Conservation (phyloP, 257 asterid genomes). For the Voacanga thouarsii region DNA sequence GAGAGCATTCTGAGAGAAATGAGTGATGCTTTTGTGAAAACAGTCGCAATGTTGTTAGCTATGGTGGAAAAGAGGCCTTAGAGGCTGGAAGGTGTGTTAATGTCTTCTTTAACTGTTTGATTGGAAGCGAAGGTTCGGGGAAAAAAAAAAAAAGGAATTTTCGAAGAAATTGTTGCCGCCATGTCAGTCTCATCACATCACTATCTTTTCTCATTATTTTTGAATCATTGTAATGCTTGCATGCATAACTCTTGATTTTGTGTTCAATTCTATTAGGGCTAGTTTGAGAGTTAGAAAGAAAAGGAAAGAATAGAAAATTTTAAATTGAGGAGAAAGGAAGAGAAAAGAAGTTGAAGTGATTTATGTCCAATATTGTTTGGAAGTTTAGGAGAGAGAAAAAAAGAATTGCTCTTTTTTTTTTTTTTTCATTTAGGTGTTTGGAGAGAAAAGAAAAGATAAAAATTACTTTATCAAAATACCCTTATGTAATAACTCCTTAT, state of each 20-base stretch:
- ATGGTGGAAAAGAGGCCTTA: slow-evolving; percentile 78
- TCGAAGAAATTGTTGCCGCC: slow-evolving; percentile 81
- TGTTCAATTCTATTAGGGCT: slow-evolving; percentile 47
- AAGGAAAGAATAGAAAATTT: no score
- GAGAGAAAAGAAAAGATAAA: no score
- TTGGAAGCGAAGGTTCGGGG: slow-evolving; percentile 93
- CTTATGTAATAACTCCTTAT: no score
- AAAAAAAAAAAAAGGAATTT: slow-evolving; percentile 71
- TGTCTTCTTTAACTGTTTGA: slow-evolving; percentile 78
- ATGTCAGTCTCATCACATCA: slow-evolving; percentile 40
- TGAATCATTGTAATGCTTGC: slow-evolving; percentile 11
- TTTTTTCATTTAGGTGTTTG: no score
- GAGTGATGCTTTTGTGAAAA: slow-evolving; percentile 52
- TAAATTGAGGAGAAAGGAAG: no score
- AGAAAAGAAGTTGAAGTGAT: no score
- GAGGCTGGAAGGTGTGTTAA: slow-evolving; percentile 83
- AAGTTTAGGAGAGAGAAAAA: no score
- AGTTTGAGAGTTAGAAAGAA: no score
- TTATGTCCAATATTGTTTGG: no score
- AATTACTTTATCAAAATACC: no score
- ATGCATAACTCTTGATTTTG: slow-evolving; percentile 17
- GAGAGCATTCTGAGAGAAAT: slow-evolving; percentile 35
- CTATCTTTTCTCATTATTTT: neutral
- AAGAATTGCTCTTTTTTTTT: no score
- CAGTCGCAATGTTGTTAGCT: slow-evolving; percentile 47